These are phyloP conservation scores for Crithidia sp. DNA, from an alignment of 208 protist genomes.

Conservation along the genomic window DNA sequence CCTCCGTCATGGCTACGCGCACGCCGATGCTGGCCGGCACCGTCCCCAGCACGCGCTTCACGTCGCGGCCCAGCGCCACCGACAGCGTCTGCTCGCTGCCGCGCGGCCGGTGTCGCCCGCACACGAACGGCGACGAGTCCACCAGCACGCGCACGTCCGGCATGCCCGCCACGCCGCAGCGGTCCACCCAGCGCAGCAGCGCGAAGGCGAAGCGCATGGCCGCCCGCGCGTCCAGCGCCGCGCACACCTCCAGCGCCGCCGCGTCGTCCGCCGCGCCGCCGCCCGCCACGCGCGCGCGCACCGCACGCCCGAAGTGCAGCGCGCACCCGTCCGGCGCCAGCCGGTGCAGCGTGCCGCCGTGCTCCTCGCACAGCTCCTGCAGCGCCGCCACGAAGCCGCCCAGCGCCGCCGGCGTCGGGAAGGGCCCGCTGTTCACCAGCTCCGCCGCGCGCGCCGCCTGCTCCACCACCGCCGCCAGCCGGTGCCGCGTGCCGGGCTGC, in stretches of 20 bases:
- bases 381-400: constrained; percentile 7
- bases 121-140: constrained; percentile 34
- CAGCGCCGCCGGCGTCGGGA: constrained; percentile 19
- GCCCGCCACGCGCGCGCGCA: constrained; percentile 7
- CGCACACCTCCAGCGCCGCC: constrained; percentile 4
- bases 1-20: constrained; percentile 43
- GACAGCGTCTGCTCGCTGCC: constrained; percentile 21
- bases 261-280: too few species aligned
- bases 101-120: constrained; percentile 14
- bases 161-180: not conserved
- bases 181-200: constrained; percentile 12
- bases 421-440: constrained; percentile 5
- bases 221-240: constrained; percentile 13
- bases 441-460: not conserved
- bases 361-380: constrained; percentile 8
- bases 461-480: constrained; percentile 7
- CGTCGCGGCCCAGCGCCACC: constrained; percentile 37
- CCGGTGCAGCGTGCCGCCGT: constrained; percentile 20
- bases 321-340: constrained; percentile 28
- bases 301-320: constrained; percentile 26
- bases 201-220: constrained; percentile 24
- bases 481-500: not conserved
- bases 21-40: constrained; percentile 35
- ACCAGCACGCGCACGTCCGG: constrained; percentile 24
- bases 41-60: constrained; percentile 29